These are phyloP conservation scores for Lachancea meyersii DNA, from an alignment of 805 yeast genomes.

Conservation along the genomic window DNA sequence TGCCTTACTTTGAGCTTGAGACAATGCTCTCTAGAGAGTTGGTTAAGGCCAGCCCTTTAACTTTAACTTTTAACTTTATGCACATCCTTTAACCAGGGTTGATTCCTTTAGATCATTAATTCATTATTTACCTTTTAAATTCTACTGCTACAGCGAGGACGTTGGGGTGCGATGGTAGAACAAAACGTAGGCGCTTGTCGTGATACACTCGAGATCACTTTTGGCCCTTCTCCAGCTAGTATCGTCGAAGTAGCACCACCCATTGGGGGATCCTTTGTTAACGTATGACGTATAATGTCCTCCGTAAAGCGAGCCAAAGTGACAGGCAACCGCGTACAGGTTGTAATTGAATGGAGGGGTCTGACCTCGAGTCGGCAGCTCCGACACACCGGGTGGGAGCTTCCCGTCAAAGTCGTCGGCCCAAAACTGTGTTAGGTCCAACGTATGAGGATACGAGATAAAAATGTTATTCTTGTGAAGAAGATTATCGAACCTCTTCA, in stretches of 20 bases:
- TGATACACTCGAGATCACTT: constrained; percentile 48
- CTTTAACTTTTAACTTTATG: no score
- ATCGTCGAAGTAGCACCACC: constrained; percentile 85
- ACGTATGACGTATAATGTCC: constrained; percentile 89
- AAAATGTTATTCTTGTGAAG: constrained; percentile 52
- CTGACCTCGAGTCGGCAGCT: constrained; percentile 67
- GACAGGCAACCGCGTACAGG: constrained; percentile 77
- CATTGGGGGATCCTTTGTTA: constrained; percentile 48
- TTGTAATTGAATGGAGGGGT: constrained; percentile 72
- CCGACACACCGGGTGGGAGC: constrained; percentile 22
- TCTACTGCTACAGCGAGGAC: constrained; percentile 2
- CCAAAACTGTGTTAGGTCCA: constrained; percentile 72
- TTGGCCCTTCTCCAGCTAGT: constrained; percentile 53
- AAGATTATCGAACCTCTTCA: constrained; percentile 63
- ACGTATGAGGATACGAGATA: constrained; percentile 58
- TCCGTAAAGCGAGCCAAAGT: constrained; percentile 71
- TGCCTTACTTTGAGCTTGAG: no score
- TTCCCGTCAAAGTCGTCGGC: constrained; percentile 24
- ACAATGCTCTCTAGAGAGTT: no score
- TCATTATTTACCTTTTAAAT: constrained; percentile 2
- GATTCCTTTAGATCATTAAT: constrained; percentile 1
- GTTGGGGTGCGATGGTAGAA: constrained; percentile 51
- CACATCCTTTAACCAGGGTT: no score
- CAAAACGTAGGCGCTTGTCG: constrained; percentile 74
- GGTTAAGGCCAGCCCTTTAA: no score